Percentiles rank a stretch among this genome's conserved stretches.
phyloP scores from a whole-genome alignment of 768 basidiomycete species.

The Mycena galericulata region DNA sequence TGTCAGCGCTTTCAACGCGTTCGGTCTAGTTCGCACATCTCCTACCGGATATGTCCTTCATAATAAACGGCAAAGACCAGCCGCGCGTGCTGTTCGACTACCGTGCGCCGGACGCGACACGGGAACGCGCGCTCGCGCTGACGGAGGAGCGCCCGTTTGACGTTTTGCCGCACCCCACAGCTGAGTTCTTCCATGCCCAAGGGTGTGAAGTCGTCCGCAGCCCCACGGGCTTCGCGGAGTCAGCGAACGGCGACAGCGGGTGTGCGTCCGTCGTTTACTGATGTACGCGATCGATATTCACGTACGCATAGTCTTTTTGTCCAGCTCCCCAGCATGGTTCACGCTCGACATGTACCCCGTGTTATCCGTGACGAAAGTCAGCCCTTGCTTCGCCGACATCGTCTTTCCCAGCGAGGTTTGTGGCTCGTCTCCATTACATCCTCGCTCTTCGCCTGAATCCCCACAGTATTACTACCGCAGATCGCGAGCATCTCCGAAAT shows the following conservation, averaged over 20 bases:
- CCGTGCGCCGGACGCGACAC: too few relatives aligned
- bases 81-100: too few relatives aligned
- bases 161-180: conserved; percentile 1
- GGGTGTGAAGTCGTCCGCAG: background rate
- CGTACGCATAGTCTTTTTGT: conserved; percentile 6
- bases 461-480: conserved; percentile 1
- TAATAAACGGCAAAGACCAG: too few relatives aligned
- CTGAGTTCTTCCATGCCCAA: background rate
- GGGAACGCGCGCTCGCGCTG: too few relatives aligned
- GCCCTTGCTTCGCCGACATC: conserved; percentile 26
- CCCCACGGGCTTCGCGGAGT: background rate
- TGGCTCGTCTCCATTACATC: background rate
- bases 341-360: conserved; percentile 9
- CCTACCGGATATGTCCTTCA: too few relatives aligned
- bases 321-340: conserved; percentile 5
- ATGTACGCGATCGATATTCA: background rate
- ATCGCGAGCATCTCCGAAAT: background rate
- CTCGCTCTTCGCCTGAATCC: background rate
- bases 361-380: background rate
- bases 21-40: too few relatives aligned
- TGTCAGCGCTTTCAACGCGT: too few relatives aligned
- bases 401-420: conserved; percentile 9
- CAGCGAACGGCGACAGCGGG: background rate
- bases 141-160: too few relatives aligned
- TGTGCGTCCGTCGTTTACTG: background rate